Evolutionary conservation across 2,329 filamentous ascomycete species (phyloP), one percentile per base, ranked within the genome.

Genomic region (Seiridium unicorne): DNA sequence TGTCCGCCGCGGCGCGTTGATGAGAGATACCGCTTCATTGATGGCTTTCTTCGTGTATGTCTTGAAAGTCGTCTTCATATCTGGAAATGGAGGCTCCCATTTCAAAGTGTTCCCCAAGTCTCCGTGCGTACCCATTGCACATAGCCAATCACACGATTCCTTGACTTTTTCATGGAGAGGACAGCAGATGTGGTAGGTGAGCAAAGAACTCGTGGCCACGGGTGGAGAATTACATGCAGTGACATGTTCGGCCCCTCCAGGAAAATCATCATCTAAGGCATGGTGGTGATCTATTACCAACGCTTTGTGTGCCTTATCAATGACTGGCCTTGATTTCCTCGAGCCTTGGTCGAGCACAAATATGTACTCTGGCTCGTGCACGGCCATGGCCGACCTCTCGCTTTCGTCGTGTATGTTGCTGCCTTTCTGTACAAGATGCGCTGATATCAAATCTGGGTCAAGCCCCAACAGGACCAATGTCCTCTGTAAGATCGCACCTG

Each of bases 341-440:
- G 86, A 87, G 11, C 88, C 87, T 69, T 90, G 87, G 64, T 89
- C 88, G 3, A 90, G 76, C 1, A 89, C 79, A 68, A 90, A 86
- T 58, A 90, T 78, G 66, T 82, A 89, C 0, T 73, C 73, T 1
- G 87, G 84, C 1, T 79, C 66, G 38, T 79, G 74, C 0, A 74
- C 69, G 0, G 78, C 69, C 76, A 90, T 87, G 1, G 76, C 74
- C 8, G 69, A 64, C 40, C 85, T 76, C 64, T 88, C 84, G 3
- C 67, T 63, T 42, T 84, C 77, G 40, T 82, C 79, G 60, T 89
- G 84, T 1, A 90, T 78, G 46, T 77, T 86, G 9, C 72, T 77
- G 4, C 86, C 86, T 70, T 89, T 89, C 55, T 77, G 74, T 3
- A 88, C 74, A 3, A 89, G 77, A 68, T 90, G 85, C 0, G 83